phyloP scores from a whole-genome alignment of 208 protist species.

The Crithidia mellificae region DNA sequence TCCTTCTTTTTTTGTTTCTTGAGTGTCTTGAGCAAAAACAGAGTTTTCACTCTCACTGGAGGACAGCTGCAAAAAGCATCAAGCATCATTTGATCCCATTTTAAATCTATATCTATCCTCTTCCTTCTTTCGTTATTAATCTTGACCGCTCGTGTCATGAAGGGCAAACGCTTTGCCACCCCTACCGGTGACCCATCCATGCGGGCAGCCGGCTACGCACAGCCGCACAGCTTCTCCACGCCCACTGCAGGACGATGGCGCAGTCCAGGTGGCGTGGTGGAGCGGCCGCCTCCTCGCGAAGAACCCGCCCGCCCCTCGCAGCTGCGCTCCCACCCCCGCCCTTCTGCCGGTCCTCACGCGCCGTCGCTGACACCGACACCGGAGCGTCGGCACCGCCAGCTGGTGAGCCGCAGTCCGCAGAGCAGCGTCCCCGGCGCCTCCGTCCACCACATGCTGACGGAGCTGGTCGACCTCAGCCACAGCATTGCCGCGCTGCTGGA shows the following conservation, averaged over 20 bases:
- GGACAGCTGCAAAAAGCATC: too few species aligned
- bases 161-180: slow-evolving; percentile 31
- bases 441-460: slow-evolving; percentile 60
- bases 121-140: neutral
- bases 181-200: slow-evolving; percentile 13
- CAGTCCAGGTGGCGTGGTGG: neutral
- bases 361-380: neutral
- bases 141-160: slow-evolving; percentile 1
- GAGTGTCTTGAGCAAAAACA: too few species aligned
- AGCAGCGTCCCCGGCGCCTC: slow-evolving; percentile 16
- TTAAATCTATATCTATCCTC: too few species aligned
- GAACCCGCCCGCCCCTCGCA: neutral
- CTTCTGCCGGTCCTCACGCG: neutral
- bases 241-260: slow-evolving; percentile 7
- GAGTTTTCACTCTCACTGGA: too few species aligned
- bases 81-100: too few species aligned
- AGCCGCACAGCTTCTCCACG: slow-evolving; percentile 16
- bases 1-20: too few species aligned
- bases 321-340: slow-evolving; percentile 5
- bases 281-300: neutral
- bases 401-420: slow-evolving; percentile 1
- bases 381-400: slow-evolving; percentile 10
- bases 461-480: slow-evolving; percentile 72
- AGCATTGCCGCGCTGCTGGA: slow-evolving; percentile 61
- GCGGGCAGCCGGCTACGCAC: slow-evolving; percentile 15